Conservation (phyloP, 352 stramenopile species). For the Globisporangium megalacanthum region DNA sequence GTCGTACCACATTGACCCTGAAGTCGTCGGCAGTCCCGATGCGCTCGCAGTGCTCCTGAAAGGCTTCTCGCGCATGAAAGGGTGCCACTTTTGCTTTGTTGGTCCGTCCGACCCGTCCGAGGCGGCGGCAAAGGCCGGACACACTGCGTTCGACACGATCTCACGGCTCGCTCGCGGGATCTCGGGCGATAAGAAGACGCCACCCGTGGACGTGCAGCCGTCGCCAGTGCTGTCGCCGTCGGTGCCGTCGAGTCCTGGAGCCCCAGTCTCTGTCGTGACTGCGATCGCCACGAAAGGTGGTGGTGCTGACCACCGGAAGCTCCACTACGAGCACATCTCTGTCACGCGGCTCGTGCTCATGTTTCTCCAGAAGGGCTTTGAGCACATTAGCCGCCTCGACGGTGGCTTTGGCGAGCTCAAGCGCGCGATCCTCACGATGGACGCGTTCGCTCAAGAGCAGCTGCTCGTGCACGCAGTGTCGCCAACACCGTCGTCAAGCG, state of each 20-base stretch:
- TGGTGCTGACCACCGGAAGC: slow-evolving; percentile 9
- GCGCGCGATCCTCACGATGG: slow-evolving; percentile 51
- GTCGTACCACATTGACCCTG: slow-evolving; percentile 85
- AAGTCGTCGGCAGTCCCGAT: slow-evolving; percentile 64
- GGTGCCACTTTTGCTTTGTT: slow-evolving; percentile 87
- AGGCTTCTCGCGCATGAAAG: slow-evolving; percentile 82
- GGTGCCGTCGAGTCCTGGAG: slow-evolving; percentile 11
- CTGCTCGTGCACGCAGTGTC: slow-evolving; percentile 42
- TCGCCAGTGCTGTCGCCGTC: not conserved
- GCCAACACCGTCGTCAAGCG: slow-evolving; percentile 7
- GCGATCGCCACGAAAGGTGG: slow-evolving; percentile 28
- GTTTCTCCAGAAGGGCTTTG: slow-evolving; percentile 85
- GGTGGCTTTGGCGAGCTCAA: slow-evolving; percentile 82
- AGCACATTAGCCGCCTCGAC: slow-evolving; percentile 79
- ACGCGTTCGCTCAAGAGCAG: slow-evolving; percentile 63
- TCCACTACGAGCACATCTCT: slow-evolving; percentile 54
- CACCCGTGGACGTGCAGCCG: not conserved
- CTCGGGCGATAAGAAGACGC: slow-evolving; percentile 45
- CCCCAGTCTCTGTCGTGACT: slow-evolving; percentile 22
- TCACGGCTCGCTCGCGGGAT: slow-evolving; percentile 47
- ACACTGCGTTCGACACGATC: slow-evolving; percentile 45
- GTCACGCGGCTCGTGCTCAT: slow-evolving; percentile 78
- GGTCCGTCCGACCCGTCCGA: slow-evolving; percentile 38
- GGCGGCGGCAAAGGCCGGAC: slow-evolving; percentile 19
- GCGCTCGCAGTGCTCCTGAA: slow-evolving; percentile 72